These are phyloP conservation scores for Moricandia moricandioides DNA, from an alignment of 345 rosid species.

Conservation along the genomic window DNA sequence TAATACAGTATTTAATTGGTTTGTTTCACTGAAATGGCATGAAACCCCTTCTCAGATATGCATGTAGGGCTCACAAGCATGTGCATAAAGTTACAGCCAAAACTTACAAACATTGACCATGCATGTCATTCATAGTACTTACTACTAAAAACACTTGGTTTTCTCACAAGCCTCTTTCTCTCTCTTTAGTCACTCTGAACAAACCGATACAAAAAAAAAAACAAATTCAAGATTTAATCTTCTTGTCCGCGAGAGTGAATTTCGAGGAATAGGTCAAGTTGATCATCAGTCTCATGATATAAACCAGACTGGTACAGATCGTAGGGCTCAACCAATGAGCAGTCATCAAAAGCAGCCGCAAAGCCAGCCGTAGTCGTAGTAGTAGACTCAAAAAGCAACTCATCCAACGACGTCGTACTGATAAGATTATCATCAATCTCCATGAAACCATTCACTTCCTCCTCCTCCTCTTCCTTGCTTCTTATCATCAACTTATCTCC, in stretches of 20 bases:
- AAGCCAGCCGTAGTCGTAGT: neutral
- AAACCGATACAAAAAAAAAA: neutral
- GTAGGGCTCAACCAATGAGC: neutral
- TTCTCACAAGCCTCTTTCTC: neutral
- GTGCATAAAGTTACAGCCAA: neutral
- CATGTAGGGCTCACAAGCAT: neutral
- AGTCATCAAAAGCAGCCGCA: neutral
- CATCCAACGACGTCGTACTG: neutral
- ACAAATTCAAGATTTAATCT: neutral
- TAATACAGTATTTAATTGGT: too few species aligned
- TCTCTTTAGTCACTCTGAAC: neutral
- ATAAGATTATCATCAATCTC: conserved; percentile 17
- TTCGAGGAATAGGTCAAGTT: conserved; percentile 17
- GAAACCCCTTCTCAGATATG: neutral
- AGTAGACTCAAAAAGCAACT: neutral
- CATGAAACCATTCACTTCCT: conserved; percentile 12
- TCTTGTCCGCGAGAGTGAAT: neutral
- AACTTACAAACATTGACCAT: neutral
- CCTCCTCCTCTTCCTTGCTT: conserved; percentile 7
- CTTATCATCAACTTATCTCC: neutral
- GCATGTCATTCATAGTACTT: neutral
- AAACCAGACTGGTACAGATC: conserved; percentile 8
- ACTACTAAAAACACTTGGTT: neutral
- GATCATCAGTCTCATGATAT: conserved; percentile 3
- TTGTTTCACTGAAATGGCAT: neutral